Evolutionary conservation across 2,329 filamentous ascomycete species (phyloP), one percentile per base, ranked within the genome.

Genomic region (Chaetomiaceae sp.): DNA sequence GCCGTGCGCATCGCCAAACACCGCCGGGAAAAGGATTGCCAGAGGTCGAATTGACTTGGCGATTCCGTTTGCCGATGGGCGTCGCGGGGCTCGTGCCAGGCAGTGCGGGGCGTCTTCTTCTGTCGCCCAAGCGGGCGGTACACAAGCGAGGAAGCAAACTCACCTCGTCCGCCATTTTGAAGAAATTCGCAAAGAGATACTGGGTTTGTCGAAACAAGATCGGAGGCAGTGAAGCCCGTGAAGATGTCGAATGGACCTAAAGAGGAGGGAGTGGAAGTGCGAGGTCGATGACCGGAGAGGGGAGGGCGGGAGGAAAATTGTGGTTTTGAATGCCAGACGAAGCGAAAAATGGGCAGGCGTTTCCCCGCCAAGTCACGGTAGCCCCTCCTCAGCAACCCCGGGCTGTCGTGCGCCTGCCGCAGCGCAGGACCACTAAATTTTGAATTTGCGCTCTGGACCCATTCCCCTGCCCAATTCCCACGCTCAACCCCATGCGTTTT

Each of bases 151-250:
- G 44, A 49, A 52, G 37, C 40, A 38, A 47, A 64, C 61, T 59
- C 50, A 64, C 62, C 48, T 62, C 57, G 61, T 81, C 79, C 66
- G 79, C 71, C 80, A 83, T 83, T 67, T 72, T 81, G 78, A 75
- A 69, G 69, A 69, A 70, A 71, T 74, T 64, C 63, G 57, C 55
- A 59, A 64, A 63, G 57, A n/a, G 59, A 62, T 61, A 59, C 54
- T 64, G 45, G 39, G 56, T 53, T 56, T 55, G 60, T 60, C 56
- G 55, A 54, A 56, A 57, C 62, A 64, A 65, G 64, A 66, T 66
- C 63, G 63, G 65, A 65, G 64, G 70, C 54, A 19, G 22, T 8
- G 55, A 55, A 31, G 59, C 57, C 54, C 58, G 61, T 61, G 54
- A 62, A 57, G 59, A 59, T 59, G 57, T 54, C 54, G 55, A 57